Percentiles rank a stretch among this genome's conserved stretches.
Conservation (phyloP, 768 basidiomycete genomes). For the Boletus edulis region DNA sequence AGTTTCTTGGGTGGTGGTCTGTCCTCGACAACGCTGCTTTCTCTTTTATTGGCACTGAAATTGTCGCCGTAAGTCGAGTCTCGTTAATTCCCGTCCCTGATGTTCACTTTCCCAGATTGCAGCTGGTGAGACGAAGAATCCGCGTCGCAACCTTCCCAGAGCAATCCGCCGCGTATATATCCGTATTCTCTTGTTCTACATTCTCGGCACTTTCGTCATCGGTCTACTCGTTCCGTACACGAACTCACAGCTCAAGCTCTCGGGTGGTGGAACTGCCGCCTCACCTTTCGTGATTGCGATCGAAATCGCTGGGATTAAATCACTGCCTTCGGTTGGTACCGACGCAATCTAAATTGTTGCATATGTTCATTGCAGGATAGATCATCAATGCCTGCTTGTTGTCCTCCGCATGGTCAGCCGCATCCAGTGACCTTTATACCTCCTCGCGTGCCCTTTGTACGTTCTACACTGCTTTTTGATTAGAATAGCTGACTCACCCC, state of each 20-base stretch:
- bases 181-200: conserved; percentile 82
- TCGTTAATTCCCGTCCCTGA: not conserved
- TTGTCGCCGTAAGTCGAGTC: conserved; percentile 67
- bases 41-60: conserved; percentile 92
- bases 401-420: conserved; percentile 92
- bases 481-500: not conserved
- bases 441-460: conserved; percentile 82
- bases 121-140: conserved; percentile 90
- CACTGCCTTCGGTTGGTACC: conserved; percentile 64
- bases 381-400: conserved; percentile 81
- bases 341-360: conserved; percentile 14
- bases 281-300: conserved; percentile 95
- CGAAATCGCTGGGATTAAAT: conserved; percentile 79
- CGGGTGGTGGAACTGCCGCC: conserved; percentile 56
- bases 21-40: conserved; percentile 88
- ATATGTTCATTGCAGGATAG: conserved; percentile 31
- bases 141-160: conserved; percentile 62
- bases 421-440: conserved; percentile 86
- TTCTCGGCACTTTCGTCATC: conserved; percentile 67
- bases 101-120: conserved; percentile 53
- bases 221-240: conserved; percentile 81
- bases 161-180: conserved; percentile 60
- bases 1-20: conserved; percentile 70
- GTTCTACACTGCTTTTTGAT: conserved; percentile 22
- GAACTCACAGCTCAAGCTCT: conserved; percentile 50